Conservation (phyloP, 805 yeast genomes). For the Metschnikowia matae region DNA sequence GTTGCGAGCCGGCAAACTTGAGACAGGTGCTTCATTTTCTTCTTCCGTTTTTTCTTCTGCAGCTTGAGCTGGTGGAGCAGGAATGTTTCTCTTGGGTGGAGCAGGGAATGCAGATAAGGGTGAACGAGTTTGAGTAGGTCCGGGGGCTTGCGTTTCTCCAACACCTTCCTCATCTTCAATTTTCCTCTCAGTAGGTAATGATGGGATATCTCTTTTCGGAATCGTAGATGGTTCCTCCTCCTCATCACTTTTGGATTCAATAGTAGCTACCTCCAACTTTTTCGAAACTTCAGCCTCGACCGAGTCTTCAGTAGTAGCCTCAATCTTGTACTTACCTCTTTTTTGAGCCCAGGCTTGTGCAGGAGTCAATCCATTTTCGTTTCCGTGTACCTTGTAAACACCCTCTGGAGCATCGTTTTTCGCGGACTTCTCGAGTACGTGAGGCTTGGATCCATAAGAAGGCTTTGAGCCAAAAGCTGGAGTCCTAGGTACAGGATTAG, state of each 20-base stretch:
- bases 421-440: conserved; percentile 7
- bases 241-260: conserved; percentile 4
- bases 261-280: background rate
- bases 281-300: conserved; percentile 6
- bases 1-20: conserved; percentile 15
- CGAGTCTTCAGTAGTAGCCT: conserved; percentile 21
- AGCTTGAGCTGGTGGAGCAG: conserved; percentile 20
- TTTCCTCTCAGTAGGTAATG: background rate
- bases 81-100: conserved; percentile 16
- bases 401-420: conserved; percentile 25
- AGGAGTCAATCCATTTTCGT: conserved; percentile 80
- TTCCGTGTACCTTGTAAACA: conserved; percentile 33
- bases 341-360: conserved; percentile 96
- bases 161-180: conserved; percentile 16
- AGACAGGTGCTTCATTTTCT: conserved; percentile 8
- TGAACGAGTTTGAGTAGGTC: background rate
- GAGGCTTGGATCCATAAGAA: conserved; percentile 17
- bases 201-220: background rate
- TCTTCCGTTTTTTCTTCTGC: conserved; percentile 2
- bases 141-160: conserved; percentile 9
- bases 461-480: conserved; percentile 17
- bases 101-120: conserved; percentile 15
- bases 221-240: conserved; percentile 6
- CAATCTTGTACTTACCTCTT: conserved; percentile 60
- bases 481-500: conserved; percentile 7